Evolutionary conservation across 148 eudicot species (phyloP).

Genomic region (Rhododendron vialii): DNA sequence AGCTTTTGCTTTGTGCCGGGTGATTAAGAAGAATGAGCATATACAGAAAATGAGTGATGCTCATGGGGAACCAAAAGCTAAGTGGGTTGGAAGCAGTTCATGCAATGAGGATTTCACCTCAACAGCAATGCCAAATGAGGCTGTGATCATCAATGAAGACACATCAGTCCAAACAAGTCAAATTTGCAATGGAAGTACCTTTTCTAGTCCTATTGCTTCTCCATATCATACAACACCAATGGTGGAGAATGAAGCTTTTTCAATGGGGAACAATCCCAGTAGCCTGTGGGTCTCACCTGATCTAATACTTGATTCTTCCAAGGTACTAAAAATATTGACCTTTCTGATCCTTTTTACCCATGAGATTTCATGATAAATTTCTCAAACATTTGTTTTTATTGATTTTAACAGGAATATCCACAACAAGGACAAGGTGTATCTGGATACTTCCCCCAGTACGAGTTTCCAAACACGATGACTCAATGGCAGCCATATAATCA

Average conservation of each 20-base stretch:
- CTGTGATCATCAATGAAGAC: conserved; percentile 34
- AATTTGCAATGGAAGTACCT: conserved; percentile 39
- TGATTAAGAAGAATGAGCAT: conserved; percentile 51
- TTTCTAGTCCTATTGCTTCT: conserved; percentile 60
- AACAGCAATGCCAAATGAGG: conserved; percentile 33
- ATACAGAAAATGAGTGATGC: conserved; percentile 21
- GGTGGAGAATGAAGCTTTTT: conserved; percentile 42
- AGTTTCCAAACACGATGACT: conserved; percentile 31
- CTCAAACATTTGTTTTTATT: not conserved
- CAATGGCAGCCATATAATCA: conserved; percentile 46
- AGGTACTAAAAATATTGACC: conserved; percentile 30
- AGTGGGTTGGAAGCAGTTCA: conserved; percentile 39
- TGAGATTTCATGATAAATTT: not conserved
- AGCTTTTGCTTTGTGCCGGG: conserved; percentile 67
- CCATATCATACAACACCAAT: conserved; percentile 38
- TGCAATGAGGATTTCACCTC: conserved; percentile 20
- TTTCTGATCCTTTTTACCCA: not conserved
- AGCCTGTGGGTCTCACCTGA: conserved; percentile 62
- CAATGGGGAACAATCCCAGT: conserved; percentile 33
- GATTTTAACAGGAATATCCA: conserved; percentile 46
- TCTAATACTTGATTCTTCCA: conserved; percentile 71
- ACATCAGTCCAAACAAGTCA: conserved; percentile 19
- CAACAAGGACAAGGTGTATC: conserved; percentile 37
- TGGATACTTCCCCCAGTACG: conserved; percentile 35
- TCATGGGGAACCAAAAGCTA: conserved; percentile 36